These are phyloP conservation scores for Suhomyces sp. DNA, from an alignment of 805 yeast genomes.

Conservation along the genomic window DNA sequence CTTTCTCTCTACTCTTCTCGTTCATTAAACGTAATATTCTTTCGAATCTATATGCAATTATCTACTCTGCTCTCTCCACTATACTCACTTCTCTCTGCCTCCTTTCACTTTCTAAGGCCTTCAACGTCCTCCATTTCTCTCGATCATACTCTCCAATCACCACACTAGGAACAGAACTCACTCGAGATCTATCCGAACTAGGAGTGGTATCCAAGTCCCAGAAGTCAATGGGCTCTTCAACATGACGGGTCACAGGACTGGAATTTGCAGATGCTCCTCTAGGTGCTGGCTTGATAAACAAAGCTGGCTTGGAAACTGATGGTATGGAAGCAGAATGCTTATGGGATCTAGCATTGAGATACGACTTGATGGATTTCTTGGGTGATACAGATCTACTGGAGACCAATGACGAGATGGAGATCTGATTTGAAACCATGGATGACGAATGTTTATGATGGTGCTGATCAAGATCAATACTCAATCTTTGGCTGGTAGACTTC, in stretches of 20 bases:
- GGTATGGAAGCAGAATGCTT: slow-evolving; percentile 15
- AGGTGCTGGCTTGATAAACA: slow-evolving; percentile 1
- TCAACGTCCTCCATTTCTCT: slow-evolving; percentile 63
- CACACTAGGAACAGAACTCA: slow-evolving; percentile 51
- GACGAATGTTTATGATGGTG: slow-evolving; percentile 25
- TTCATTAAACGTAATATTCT: too few species aligned
- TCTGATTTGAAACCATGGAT: slow-evolving; percentile 26
- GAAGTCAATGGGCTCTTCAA: slow-evolving; percentile 11
- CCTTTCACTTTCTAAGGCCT: slow-evolving; percentile 29
- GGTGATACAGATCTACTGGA: slow-evolving; percentile 36
- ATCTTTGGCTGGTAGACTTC: slow-evolving; percentile 9
- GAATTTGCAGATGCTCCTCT: neutral
- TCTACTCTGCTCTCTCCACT: too few species aligned
- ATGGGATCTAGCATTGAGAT: slow-evolving; percentile 13
- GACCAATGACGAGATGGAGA: slow-evolving; percentile 24
- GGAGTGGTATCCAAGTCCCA: slow-evolving; percentile 35
- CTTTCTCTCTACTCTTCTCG: too few species aligned
- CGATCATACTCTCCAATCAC: slow-evolving; percentile 64
- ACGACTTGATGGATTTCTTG: slow-evolving; percentile 25
- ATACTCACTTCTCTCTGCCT: too few species aligned
- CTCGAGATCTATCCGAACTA: slow-evolving; percentile 39
- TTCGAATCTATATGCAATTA: too few species aligned
- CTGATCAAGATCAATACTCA: slow-evolving; percentile 6
- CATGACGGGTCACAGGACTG: neutral
- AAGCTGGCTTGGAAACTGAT: slow-evolving; percentile 5